phyloP scores from a whole-genome alignment of 805 yeast species.

The Starmerella bombi region DNA sequence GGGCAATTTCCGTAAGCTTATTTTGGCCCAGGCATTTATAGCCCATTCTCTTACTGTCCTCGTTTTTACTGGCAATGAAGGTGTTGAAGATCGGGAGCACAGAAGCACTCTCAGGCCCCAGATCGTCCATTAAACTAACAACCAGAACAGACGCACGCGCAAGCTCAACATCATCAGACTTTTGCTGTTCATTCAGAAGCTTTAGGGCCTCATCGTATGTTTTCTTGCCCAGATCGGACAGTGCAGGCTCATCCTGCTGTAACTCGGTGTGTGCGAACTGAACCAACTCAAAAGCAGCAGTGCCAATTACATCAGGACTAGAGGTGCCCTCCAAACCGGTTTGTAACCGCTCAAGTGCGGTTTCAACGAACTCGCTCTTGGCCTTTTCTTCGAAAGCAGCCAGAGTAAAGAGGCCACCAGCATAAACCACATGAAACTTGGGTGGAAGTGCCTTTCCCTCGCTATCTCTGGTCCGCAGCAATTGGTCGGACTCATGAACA shows the following conservation, averaged over 20 bases:
- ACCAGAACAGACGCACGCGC: slow-evolving; percentile 15
- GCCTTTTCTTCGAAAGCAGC: slow-evolving; percentile 21
- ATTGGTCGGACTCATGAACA: slow-evolving; percentile 81
- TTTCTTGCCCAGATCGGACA: slow-evolving; percentile 3
- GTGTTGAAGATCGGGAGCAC: neutral
- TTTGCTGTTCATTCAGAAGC: slow-evolving; percentile 2
- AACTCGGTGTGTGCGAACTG: slow-evolving; percentile 14
- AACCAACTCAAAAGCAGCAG: slow-evolving; percentile 17
- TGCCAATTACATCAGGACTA: slow-evolving; percentile 3
- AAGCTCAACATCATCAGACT: slow-evolving; percentile 5
- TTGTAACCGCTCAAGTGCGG: slow-evolving; percentile 57
- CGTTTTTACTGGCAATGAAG: neutral
- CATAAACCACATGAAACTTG: slow-evolving; percentile 58
- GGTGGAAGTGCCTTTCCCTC: slow-evolving; percentile 24
- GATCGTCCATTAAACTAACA: slow-evolving; percentile 13
- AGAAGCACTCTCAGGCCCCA: slow-evolving; percentile 1
- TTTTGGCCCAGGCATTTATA: slow-evolving; percentile 26
- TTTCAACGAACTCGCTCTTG: slow-evolving; percentile 45
- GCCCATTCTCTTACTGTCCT: slow-evolving; percentile 16
- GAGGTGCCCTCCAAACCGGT: slow-evolving; percentile 34
- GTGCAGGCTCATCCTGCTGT: slow-evolving; percentile 1
- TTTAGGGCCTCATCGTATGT: slow-evolving; percentile 2
- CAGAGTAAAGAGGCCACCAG: slow-evolving; percentile 37
- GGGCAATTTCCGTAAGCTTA: slow-evolving; percentile 24
- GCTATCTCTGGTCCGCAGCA: slow-evolving; percentile 33